Base-by-base conservation (phyloP, 2,329 filamentous ascomycete species). In the Sarocladiaceae sp. region DNA sequence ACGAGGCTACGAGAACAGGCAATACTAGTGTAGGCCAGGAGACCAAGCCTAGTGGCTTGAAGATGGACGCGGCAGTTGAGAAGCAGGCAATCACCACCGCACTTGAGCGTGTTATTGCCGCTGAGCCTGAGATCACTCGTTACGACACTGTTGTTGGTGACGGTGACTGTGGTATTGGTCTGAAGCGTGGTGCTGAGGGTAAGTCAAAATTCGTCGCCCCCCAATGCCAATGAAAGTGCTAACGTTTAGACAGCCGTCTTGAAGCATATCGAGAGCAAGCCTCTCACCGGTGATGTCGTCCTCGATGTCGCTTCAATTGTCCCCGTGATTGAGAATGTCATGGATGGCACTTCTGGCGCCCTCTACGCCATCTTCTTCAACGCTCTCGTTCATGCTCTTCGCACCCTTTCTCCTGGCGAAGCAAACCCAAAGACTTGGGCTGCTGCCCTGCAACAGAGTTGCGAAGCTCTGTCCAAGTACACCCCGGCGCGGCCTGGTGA, bases 401-500 rank as follows among this genome's bases (percentile, higher is more conserved):
- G 69, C 33, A 59, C 58, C 5, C 63, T 68, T 10, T 57, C 63
- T 0, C 58, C 63, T 0, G 68, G 69, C 9, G 55, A 62, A 4
- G 64, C 65, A 2, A 64, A 64, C 3, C 55, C 67, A 4, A 54
- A 67, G 33, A 50, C 68, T 53, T 73, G 76, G 82, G 65, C 82
- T 3, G 68, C 74, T 24, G 90, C 89, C 1, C 70, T 96, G 12
- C 71, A 81, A 50, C 74, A 80, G 53, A 86, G 88, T 44, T 78
- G 84, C 50, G 71, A 81, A 16, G 80, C 83, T 1, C 69, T 98
- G 46, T 77, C 74, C 27, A 85, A 75, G 58, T 97, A 97, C 64
- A 98, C 93, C 2, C 90, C 91, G 1, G 93, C 93, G 1, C 80
- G 83, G 44, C 84, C 85, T 0, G 93, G 93, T 21, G 93, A 98